phyloP scores from a whole-genome alignment of 78 protist species.

The Dictyostelium brefeldianum region DNA sequence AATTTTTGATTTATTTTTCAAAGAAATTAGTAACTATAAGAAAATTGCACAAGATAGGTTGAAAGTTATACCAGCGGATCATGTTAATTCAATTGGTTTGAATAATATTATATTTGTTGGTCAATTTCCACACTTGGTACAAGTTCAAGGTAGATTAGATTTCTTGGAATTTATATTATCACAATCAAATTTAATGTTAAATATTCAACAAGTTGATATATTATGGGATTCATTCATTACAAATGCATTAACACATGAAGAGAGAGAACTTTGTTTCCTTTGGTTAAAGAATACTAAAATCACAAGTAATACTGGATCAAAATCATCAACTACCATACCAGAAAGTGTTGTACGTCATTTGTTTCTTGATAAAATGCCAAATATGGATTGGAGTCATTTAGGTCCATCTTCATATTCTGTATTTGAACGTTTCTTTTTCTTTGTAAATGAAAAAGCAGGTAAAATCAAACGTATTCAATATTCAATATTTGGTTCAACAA shows the following conservation, averaged over 20 bases:
- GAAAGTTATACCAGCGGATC: background rate
- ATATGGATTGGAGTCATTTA: constrained; percentile 52
- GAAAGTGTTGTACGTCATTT: constrained; percentile 52
- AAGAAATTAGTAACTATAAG: constrained; percentile 44
- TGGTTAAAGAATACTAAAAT: constrained; percentile 70
- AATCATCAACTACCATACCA: constrained; percentile 29
- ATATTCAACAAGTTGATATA: constrained; percentile 61
- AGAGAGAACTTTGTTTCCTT: constrained; percentile 52
- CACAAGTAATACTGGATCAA: background rate
- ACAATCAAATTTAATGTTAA: constrained; percentile 65
- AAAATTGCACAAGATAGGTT: background rate
- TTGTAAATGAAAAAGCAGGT: constrained; percentile 57
- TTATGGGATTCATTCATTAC: constrained; percentile 69
- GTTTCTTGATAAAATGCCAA: constrained; percentile 76
- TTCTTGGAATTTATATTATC: constrained; percentile 64
- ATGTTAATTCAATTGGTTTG: background rate
- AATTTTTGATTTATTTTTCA: constrained; percentile 57
- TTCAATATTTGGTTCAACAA: constrained; percentile 35
- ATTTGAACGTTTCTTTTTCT: constrained; percentile 65
- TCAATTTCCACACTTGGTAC: constrained; percentile 54
- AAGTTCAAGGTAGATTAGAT: constrained; percentile 58
- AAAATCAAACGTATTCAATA: constrained; percentile 46
- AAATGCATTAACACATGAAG: constrained; percentile 50
- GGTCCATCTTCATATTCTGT: constrained; percentile 58
- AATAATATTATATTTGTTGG: constrained; percentile 34